phyloP scores from a whole-genome alignment of 176 grass and related monocot genomes.

The Hyparrhenia diplandra region DNA sequence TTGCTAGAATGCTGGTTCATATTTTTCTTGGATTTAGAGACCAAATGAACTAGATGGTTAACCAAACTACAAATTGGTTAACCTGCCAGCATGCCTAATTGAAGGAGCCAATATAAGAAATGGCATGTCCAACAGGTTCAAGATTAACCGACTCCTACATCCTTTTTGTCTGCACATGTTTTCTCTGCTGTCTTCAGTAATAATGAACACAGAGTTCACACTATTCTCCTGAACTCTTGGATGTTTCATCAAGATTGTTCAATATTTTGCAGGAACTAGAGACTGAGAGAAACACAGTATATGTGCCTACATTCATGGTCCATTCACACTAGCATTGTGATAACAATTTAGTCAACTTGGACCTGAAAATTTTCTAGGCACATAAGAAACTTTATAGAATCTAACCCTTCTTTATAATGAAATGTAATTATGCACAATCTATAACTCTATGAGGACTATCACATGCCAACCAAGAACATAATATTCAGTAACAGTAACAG shows the following conservation, averaged over 20 bases:
- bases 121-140: background rate
- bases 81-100: background rate
- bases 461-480: background rate
- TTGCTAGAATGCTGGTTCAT: background rate
- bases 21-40: background rate
- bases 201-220: background rate
- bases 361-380: background rate
- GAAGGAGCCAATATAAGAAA: background rate
- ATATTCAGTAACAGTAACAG: background rate
- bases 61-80: background rate
- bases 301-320: background rate
- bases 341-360: background rate
- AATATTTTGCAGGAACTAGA: background rate
- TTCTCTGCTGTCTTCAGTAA: background rate
- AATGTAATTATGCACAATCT: background rate
- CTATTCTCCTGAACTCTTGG: conserved; percentile 2
- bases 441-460: background rate
- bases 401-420: background rate
- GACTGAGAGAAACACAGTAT: background rate
- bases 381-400: background rate
- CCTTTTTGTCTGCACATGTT: background rate
- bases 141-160: conserved; percentile 1
- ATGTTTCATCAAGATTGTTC: conserved; percentile 11
- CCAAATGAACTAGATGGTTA: background rate
- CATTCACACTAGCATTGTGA: conserved; percentile 2